Percentiles rank a stretch among this genome's conserved stretches.
Conservation (phyloP, 257 asterid species). For the Solanum stenotomum region DNA sequence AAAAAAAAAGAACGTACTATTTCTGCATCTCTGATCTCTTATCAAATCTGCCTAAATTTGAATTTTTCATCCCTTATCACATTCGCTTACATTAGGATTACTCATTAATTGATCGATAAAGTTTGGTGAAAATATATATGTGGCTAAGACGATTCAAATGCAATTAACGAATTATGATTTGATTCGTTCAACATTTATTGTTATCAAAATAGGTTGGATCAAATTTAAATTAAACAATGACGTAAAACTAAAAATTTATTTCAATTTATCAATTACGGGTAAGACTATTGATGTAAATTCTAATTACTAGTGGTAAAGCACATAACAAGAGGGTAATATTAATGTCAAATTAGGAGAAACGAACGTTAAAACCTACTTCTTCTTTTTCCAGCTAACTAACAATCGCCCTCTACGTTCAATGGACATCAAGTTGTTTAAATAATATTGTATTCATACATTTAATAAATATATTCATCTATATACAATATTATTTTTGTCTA, state of each 20-base stretch:
- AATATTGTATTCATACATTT: no score
- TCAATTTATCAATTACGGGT: not conserved
- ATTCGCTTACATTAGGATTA: not conserved
- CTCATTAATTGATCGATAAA: not conserved
- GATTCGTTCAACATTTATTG: not conserved
- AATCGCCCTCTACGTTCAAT: no score
- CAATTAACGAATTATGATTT: not conserved
- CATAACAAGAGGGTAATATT: not conserved
- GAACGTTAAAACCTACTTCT: no score
- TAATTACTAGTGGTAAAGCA: not conserved
- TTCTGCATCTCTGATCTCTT: not conserved
- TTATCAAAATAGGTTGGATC: not conserved
- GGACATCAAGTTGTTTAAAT: no score
- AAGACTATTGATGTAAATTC: not conserved
- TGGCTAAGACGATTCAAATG: not conserved
- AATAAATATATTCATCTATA: no score
- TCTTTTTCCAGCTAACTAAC: no score
- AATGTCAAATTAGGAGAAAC: not conserved
- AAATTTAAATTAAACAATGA: not conserved
- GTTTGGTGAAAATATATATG: not conserved
- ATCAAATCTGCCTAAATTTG: not conserved
- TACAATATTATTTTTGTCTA: no score
- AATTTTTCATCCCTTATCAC: not conserved
- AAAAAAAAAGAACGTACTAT: no score
- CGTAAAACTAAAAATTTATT: not conserved